These are phyloP conservation scores for Candida piceae DNA, from an alignment of 805 yeast species.

Conservation along the genomic window DNA sequence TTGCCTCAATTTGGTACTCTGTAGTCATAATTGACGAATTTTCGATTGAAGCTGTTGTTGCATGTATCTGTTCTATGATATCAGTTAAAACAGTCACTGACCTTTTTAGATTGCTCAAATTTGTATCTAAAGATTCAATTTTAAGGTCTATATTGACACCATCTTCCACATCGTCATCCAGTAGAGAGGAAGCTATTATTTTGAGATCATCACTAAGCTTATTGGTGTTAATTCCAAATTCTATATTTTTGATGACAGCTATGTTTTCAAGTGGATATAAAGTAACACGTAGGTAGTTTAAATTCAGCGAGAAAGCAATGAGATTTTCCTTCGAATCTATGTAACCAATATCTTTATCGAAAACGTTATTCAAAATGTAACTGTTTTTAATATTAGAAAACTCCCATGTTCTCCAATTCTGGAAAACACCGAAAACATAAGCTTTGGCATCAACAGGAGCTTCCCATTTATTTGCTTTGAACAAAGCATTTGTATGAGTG, in stretches of 20 bases:
- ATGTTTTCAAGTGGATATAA: conserved; percentile 19
- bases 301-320: conserved; percentile 5
- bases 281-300: conserved; percentile 15
- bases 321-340: not conserved
- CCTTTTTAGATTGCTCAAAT: conserved; percentile 7
- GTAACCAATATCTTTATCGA: conserved; percentile 27
- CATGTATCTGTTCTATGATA: conserved; percentile 3
- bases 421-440: conserved; percentile 54
- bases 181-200: conserved; percentile 12
- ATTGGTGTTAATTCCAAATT: conserved; percentile 9
- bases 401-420: conserved; percentile 92
- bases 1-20: not conserved
- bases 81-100: conserved; percentile 2
- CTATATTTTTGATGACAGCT: conserved; percentile 11
- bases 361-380: conserved; percentile 48
- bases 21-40: not conserved
- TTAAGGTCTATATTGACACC: conserved; percentile 17
- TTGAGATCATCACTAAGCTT: conserved; percentile 9
- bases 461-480: conserved; percentile 33
- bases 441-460: conserved; percentile 49
- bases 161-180: conserved; percentile 12
- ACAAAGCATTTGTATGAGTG: conserved; percentile 25
- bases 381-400: conserved; percentile 56
- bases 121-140: conserved; percentile 13
- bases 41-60: not conserved